Conservation (phyloP, 768 basidiomycete species). For the Leccinum uliginosum region DNA sequence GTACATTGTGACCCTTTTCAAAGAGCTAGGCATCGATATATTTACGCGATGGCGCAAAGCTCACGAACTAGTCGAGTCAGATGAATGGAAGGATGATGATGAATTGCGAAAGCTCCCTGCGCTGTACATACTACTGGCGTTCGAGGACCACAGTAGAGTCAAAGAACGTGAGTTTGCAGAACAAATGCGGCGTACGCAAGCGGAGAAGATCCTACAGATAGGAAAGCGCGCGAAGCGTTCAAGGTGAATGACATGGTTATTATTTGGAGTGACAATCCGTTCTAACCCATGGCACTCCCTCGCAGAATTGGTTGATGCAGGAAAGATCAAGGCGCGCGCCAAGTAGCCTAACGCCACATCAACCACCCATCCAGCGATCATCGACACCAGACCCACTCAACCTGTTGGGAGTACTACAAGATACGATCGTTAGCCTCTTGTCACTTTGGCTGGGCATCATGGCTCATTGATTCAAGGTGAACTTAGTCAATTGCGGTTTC, state of each 20-base stretch:
- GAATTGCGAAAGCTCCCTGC: constrained; percentile 83
- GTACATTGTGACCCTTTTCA: constrained; percentile 81
- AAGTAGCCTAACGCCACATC: too few species aligned
- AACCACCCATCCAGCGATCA: too few species aligned
- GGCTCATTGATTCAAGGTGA: too few species aligned
- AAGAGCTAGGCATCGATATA: constrained; percentile 84
- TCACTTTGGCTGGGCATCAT: too few species aligned
- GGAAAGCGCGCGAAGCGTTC: constrained; percentile 91
- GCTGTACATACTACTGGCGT: constrained; percentile 87
- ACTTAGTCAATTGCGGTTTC: too few species aligned
- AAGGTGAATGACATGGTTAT: constrained; percentile 43
- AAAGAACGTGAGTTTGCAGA: constrained; percentile 91
- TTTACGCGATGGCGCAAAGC: constrained; percentile 91
- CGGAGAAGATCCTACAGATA: constrained; percentile 77
- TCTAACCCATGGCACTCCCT: constrained; percentile 49
- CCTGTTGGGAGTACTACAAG: too few species aligned
- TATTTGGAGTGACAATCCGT: background rate
- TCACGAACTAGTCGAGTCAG: constrained; percentile 72
- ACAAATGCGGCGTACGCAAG: constrained; percentile 70
- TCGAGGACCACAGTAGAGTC: constrained; percentile 89
- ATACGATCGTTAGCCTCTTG: too few species aligned
- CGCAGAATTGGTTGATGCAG: constrained; percentile 56
- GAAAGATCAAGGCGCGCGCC: constrained; percentile 71
- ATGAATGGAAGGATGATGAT: constrained; percentile 71
- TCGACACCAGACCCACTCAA: too few species aligned